Evolutionary conservation across 2,329 filamentous ascomycete genomes (phyloP).

Genomic region (Epichloe sibirici): DNA sequence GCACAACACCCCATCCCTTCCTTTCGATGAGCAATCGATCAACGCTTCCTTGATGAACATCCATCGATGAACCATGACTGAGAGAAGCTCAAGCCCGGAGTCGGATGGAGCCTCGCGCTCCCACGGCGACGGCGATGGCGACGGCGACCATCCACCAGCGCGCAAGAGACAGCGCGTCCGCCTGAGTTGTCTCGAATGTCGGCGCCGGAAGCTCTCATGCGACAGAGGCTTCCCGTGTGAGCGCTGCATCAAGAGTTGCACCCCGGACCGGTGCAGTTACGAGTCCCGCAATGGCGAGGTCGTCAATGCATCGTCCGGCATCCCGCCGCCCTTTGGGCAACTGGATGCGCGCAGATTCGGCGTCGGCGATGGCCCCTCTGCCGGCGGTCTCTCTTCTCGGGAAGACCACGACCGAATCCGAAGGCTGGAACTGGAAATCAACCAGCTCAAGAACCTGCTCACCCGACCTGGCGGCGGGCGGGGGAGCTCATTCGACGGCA

Average conservation of each 20-base stretch:
- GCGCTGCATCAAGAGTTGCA: slow-evolving; percentile 50
- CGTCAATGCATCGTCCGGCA: slow-evolving; percentile 33
- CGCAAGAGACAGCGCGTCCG: slow-evolving; percentile 48
- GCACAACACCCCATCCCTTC: slow-evolving; percentile 12
- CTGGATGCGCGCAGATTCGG: slow-evolving; percentile 28
- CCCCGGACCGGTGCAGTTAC: slow-evolving; percentile 46
- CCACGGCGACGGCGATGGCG: slow-evolving; percentile 15
- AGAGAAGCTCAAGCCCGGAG: slow-evolving; percentile 28
- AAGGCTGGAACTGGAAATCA: slow-evolving; percentile 45
- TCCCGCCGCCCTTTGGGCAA: slow-evolving; percentile 30
- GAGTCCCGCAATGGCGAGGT: slow-evolving; percentile 43
- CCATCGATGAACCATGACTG: slow-evolving; percentile 10
- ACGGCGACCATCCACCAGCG: slow-evolving; percentile 25
- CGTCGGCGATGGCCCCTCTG: slow-evolving; percentile 16
- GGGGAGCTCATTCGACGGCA: slow-evolving; percentile 34
- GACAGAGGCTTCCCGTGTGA: slow-evolving; percentile 50
- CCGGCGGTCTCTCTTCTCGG: slow-evolving; percentile 20
- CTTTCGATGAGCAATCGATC: neutral
- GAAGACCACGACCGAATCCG: slow-evolving; percentile 47
- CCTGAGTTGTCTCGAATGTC: slow-evolving; percentile 48
- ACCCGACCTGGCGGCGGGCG: slow-evolving; percentile 25
- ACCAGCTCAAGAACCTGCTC: slow-evolving; percentile 42
- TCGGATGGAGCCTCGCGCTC: slow-evolving; percentile 19
- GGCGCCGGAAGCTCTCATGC: slow-evolving; percentile 48
- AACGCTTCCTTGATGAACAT: too few species aligned